Evolutionary conservation across 352 stramenopile genomes (phyloP).

Genomic region (Phytopythium boreale): DNA sequence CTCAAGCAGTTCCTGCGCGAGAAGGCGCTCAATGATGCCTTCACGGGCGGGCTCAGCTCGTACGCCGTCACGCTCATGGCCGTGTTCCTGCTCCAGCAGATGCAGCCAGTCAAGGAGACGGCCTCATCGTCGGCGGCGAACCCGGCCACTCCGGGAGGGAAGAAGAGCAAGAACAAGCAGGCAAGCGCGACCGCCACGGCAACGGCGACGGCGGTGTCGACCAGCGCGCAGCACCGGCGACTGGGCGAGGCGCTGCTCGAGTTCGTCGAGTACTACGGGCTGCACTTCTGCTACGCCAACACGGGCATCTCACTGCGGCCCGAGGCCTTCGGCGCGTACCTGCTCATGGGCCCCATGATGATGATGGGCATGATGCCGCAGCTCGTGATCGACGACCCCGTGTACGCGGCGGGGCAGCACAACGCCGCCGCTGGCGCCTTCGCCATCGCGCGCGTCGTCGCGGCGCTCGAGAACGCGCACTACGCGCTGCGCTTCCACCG

Average conservation of each 20-base stretch:
- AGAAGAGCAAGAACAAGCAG: conserved; percentile 8
- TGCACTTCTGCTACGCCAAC: conserved; percentile 71
- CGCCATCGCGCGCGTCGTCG: conserved; percentile 70
- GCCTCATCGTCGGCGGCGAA: neutral
- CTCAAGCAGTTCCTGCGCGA: conserved; percentile 86
- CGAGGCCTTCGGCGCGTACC: conserved; percentile 79
- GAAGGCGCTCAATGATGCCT: conserved; percentile 88
- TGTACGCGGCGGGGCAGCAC: conserved; percentile 73
- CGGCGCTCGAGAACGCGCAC: conserved; percentile 79
- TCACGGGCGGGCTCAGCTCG: conserved; percentile 85
- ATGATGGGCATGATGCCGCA: conserved; percentile 54
- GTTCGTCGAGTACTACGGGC: conserved; percentile 90
- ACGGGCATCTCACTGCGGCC: conserved; percentile 82
- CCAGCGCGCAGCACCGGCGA: conserved; percentile 16
- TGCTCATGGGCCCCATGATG: conserved; percentile 37
- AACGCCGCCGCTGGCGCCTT: conserved; percentile 78
- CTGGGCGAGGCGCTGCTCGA: conserved; percentile 75
- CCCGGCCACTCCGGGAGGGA: neutral
- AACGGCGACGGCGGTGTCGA: conserved; percentile 13
- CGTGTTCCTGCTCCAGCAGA: conserved; percentile 73
- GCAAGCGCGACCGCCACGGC: conserved; percentile 1
- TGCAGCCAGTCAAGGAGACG: conserved; percentile 10
- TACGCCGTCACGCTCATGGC: conserved; percentile 87
- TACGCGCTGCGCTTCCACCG: conserved; percentile 78
- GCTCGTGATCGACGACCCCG: conserved; percentile 81